Evolutionary conservation across 176 grass and related monocot genomes (phyloP).

Genomic region (Rhynchospora pubera): DNA sequence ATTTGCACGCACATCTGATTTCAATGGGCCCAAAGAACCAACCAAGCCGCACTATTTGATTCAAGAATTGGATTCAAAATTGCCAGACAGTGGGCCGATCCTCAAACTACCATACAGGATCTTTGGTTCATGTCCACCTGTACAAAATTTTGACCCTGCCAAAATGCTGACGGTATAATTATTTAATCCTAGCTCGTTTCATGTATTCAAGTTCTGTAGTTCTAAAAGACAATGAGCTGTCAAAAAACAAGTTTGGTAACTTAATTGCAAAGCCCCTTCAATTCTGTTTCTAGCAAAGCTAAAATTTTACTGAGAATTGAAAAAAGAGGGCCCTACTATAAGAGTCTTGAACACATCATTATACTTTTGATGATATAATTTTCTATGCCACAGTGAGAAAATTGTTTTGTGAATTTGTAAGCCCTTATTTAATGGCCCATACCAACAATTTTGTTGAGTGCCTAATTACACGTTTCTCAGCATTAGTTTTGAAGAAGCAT

Average conservation of each 20-base stretch:
- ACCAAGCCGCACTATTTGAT: constrained; percentile 63
- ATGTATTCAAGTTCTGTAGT: neutral
- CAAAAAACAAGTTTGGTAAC: neutral
- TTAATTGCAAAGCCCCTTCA: neutral
- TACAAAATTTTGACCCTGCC: constrained; percentile 95
- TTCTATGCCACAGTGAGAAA: neutral
- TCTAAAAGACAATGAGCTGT: neutral
- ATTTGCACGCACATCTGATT: constrained; percentile 86
- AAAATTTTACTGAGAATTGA: neutral
- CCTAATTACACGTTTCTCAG: neutral
- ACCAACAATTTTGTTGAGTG: neutral
- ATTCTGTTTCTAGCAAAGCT: neutral
- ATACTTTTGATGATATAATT: neutral
- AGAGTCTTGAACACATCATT: neutral
- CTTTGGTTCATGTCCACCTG: constrained; percentile 93
- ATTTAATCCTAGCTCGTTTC: neutral
- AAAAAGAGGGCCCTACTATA: neutral
- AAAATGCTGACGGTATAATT: constrained; percentile 93
- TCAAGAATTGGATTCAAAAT: constrained; percentile 56
- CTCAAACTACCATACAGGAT: constrained; percentile 86
- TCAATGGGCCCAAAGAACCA: constrained; percentile 83
- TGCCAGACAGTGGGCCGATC: constrained; percentile 44
- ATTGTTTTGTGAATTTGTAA: neutral
- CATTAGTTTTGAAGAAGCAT: neutral
- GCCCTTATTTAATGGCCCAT: neutral